These are phyloP conservation scores for Melanomma pulvis-pyrius DNA, from an alignment of 495 filamentous ascomycete species.

Conservation along the genomic window DNA sequence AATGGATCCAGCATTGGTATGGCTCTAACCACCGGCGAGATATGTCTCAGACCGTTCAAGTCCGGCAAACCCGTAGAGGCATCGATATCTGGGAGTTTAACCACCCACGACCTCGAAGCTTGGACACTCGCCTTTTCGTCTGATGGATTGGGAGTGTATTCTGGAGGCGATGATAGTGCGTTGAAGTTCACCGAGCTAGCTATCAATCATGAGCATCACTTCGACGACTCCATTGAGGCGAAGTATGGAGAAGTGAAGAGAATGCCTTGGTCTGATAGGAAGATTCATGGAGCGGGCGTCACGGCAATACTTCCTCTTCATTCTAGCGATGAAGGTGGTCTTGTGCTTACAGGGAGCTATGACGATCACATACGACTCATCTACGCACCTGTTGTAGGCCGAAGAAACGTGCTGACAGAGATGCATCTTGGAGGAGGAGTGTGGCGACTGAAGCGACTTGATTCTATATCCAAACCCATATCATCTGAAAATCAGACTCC, in stretches of 20 bases:
- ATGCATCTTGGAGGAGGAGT: conserved; percentile 79
- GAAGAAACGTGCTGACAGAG: conserved; percentile 60
- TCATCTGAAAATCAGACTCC: neutral
- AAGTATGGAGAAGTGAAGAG: neutral
- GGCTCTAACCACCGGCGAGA: conserved; percentile 68
- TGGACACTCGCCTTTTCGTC: conserved; percentile 66
- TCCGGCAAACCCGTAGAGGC: neutral
- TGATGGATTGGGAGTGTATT: conserved; percentile 50
- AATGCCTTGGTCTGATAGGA: conserved; percentile 47
- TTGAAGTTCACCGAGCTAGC: conserved; percentile 8
- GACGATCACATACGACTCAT: conserved; percentile 80
- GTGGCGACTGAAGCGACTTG: conserved; percentile 71
- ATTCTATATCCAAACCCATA: neutral
- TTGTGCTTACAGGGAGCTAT: conserved; percentile 87
- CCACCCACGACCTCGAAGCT: conserved; percentile 59
- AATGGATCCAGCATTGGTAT: conserved; percentile 56
- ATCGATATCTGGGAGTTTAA: neutral
- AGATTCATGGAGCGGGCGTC: conserved; percentile 77
- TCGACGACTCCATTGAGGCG: neutral
- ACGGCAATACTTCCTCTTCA: conserved; percentile 77
- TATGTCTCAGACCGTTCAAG: conserved; percentile 40
- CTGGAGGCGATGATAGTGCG: conserved; percentile 68
- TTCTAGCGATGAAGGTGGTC: conserved; percentile 41
- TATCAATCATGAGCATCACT: neutral
- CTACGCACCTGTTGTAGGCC: conserved; percentile 38